Percentiles rank a stretch among this genome's conserved stretches.
Evolutionary conservation across 768 basidiomycete species (phyloP).

Genomic region (Mycena leptocephala): DNA sequence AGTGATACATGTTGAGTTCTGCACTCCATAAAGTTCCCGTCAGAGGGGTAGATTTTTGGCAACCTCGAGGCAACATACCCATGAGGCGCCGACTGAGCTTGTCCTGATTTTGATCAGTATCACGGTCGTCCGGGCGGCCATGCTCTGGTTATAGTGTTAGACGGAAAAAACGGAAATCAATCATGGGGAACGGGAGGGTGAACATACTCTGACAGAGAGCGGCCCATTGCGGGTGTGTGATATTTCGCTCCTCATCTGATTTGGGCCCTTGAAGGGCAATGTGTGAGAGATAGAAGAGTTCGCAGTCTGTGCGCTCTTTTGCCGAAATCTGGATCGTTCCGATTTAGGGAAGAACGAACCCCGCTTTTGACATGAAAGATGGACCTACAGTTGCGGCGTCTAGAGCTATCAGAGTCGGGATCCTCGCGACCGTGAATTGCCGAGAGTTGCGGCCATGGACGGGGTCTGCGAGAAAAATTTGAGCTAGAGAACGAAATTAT

Average conservation of each 20-base stretch:
- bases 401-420: constrained; percentile 73
- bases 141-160: constrained; percentile 61
- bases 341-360: not conserved
- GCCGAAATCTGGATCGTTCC: constrained; percentile 68
- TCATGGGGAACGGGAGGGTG: not conserved
- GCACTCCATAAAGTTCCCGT: constrained; percentile 16
- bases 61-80: constrained; percentile 56
- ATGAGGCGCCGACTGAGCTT: constrained; percentile 77
- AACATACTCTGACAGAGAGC: constrained; percentile 75
- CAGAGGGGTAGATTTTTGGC: not conserved
- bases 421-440: constrained; percentile 76
- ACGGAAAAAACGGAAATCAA: constrained; percentile 8
- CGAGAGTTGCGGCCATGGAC: constrained; percentile 61
- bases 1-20: constrained; percentile 50
- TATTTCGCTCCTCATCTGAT: constrained; percentile 60
- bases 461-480: constrained; percentile 48
- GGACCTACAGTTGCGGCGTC: constrained; percentile 76
- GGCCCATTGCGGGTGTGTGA: constrained; percentile 77
- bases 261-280: constrained; percentile 64
- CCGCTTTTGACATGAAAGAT: constrained; percentile 4
- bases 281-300: constrained; percentile 86
- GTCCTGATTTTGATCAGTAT: constrained; percentile 52
- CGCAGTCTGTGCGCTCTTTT: constrained; percentile 85
- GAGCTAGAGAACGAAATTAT: not conserved
- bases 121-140: constrained; percentile 64